phyloP scores from a whole-genome alignment of 78 protist species.

The Dictyostelium discoideum region dicty_2.7 NC_007089.4:1136001-1136500 shows the following conservation, averaged over 20 bases:
- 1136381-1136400: background rate
- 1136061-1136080: constrained; percentile 59
- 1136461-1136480: constrained; percentile 38
- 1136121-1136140: constrained; percentile 30
- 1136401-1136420: constrained; percentile 16
- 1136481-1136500: constrained; percentile 20
- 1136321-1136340: constrained; percentile 24
- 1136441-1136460: background rate
- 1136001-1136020: constrained; percentile 23
- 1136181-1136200: constrained; percentile 65
- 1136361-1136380: constrained; percentile 2
- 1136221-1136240: constrained; percentile 82
- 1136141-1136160: constrained; percentile 77
- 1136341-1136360: background rate
- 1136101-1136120: constrained; percentile 51
- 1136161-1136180: constrained; percentile 52
- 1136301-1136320: background rate
- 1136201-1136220: constrained; percentile 85
- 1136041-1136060: constrained; percentile 34
- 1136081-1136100: constrained; percentile 72
- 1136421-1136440: constrained; percentile 15
- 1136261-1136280: constrained; percentile 5
- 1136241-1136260: constrained; percentile 5
- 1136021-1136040: constrained; percentile 20
- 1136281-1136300: constrained; percentile 13